Evolutionary conservation across 1,284 basidiomycete genomes (phyloP).

Genomic region (Cystobasidium sp.): DNA sequence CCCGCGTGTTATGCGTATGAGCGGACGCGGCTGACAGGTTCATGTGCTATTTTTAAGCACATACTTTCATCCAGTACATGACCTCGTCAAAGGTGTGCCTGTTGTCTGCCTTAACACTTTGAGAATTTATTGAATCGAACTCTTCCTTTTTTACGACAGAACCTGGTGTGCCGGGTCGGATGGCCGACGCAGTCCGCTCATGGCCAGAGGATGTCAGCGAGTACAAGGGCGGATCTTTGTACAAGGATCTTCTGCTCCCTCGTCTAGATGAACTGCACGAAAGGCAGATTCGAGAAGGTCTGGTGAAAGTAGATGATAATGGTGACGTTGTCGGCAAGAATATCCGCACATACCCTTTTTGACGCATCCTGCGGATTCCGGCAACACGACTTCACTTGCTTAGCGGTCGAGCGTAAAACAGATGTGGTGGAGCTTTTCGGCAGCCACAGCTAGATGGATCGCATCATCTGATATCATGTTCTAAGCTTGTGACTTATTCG

Average conservation of each 20-base stretch:
- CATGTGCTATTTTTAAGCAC: conserved; percentile 56
- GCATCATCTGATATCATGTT: too few species aligned
- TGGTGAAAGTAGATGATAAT: conserved; percentile 48
- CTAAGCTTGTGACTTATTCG: too few species aligned
- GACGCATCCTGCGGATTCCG: background rate
- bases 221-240: conserved; percentile 65
- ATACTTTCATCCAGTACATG: conserved; percentile 68
- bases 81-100: conserved; percentile 58
- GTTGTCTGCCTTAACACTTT: background rate
- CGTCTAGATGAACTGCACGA: conserved; percentile 63
- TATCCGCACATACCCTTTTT: conserved; percentile 24
- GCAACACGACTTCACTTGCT: too few species aligned
- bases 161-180: conserved; percentile 67
- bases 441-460: background rate
- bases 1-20: background rate
- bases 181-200: conserved; percentile 68
- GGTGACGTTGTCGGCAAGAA: conserved; percentile 16
- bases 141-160: conserved; percentile 59
- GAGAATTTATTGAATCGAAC: background rate
- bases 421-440: background rate
- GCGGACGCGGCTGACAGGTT: background rate
- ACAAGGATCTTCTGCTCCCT: conserved; percentile 60
- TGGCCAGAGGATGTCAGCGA: conserved; percentile 69
- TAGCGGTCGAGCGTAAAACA: too few species aligned
- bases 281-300: conserved; percentile 56